These are phyloP conservation scores for Caloboletus firmus DNA, from an alignment of 1,284 basidiomycete species.

Conservation along the genomic window DNA sequence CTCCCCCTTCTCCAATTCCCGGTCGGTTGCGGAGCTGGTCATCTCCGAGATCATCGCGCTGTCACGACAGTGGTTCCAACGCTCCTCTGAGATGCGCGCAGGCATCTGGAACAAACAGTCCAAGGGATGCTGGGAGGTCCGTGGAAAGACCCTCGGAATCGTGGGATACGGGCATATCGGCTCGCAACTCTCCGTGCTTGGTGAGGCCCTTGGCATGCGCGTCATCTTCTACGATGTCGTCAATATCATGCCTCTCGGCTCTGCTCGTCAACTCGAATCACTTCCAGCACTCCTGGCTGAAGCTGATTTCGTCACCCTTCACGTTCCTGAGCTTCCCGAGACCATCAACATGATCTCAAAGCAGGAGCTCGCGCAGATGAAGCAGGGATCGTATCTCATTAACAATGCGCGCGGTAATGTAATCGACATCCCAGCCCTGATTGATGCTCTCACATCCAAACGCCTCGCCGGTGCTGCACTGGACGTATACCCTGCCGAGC, in stretches of 20 bases:
- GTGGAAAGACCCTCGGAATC: slow-evolving; percentile 97
- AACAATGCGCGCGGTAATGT: slow-evolving; percentile 98
- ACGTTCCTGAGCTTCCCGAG: slow-evolving; percentile 96
- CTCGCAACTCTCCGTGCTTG: slow-evolving; percentile 94
- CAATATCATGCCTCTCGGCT: slow-evolving; percentile 97
- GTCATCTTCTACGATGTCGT: slow-evolving; percentile 96
- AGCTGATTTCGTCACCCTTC: slow-evolving; percentile 94
- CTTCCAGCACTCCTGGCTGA: slow-evolving; percentile 77
- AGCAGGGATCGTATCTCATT: slow-evolving; percentile 92
- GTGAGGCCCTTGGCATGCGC: slow-evolving; percentile 95
- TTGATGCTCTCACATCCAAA: slow-evolving; percentile 77
- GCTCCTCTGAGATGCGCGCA: slow-evolving; percentile 82
- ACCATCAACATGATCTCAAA: slow-evolving; percentile 92
- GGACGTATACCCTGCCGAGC: slow-evolving; percentile 95
- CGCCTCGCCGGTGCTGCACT: slow-evolving; percentile 93
- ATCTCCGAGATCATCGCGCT: slow-evolving; percentile 93
- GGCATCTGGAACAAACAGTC: slow-evolving; percentile 99
- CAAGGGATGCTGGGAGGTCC: slow-evolving; percentile 97
- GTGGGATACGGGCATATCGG: slow-evolving; percentile 99
- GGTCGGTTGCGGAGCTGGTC: slow-evolving; percentile 98
- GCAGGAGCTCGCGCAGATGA: slow-evolving; percentile 86
- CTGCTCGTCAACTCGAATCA: slow-evolving; percentile 85
- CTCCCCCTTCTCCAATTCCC: slow-evolving; percentile 99
- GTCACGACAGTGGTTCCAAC: slow-evolving; percentile 92
- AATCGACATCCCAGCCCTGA: slow-evolving; percentile 91